Evolutionary conservation across 495 filamentous ascomycete species (phyloP).

Genomic region (Penicillium soppii): DNA sequence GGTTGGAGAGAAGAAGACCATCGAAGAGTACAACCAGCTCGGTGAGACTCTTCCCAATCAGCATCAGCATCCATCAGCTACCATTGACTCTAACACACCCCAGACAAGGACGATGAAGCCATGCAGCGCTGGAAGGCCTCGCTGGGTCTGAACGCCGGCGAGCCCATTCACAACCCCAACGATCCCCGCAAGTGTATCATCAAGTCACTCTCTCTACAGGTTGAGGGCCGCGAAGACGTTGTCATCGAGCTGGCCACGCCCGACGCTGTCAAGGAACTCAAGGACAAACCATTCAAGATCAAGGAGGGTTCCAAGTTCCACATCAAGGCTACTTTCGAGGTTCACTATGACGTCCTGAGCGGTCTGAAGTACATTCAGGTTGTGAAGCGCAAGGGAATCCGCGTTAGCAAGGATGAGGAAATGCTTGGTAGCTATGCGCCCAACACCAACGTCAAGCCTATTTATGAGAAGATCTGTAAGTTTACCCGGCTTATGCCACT

Average conservation of each 20-base stretch:
- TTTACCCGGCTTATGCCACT: slow-evolving; percentile 2
- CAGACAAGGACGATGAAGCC: slow-evolving; percentile 78
- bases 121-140: slow-evolving; percentile 97
- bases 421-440: slow-evolving; percentile 97
- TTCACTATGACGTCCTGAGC: slow-evolving; percentile 91
- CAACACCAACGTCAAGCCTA: slow-evolving; percentile 76
- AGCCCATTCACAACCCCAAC: slow-evolving; percentile 65
- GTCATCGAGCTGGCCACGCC: slow-evolving; percentile 72
- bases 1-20: slow-evolving; percentile 95
- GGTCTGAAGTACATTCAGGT: slow-evolving; percentile 94
- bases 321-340: slow-evolving; percentile 90
- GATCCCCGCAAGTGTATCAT: slow-evolving; percentile 87
- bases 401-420: slow-evolving; percentile 85
- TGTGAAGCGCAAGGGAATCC: slow-evolving; percentile 82
- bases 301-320: slow-evolving; percentile 91
- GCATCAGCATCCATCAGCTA: neutral
- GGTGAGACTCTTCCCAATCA: slow-evolving; percentile 56
- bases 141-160: slow-evolving; percentile 71
- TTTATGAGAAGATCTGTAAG: slow-evolving; percentile 91
- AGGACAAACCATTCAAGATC: slow-evolving; percentile 89
- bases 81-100: slow-evolving; percentile 4
- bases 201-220: slow-evolving; percentile 79
- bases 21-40: slow-evolving; percentile 87
- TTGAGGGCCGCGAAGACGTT: slow-evolving; percentile 75
- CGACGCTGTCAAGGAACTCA: slow-evolving; percentile 67